A percentile compares a stretch with the other conserved stretches of the same genome.
phyloP scores from a whole-genome alignment of 495 filamentous ascomycete genomes.

The Oleoguttula mirabilis region DNA sequence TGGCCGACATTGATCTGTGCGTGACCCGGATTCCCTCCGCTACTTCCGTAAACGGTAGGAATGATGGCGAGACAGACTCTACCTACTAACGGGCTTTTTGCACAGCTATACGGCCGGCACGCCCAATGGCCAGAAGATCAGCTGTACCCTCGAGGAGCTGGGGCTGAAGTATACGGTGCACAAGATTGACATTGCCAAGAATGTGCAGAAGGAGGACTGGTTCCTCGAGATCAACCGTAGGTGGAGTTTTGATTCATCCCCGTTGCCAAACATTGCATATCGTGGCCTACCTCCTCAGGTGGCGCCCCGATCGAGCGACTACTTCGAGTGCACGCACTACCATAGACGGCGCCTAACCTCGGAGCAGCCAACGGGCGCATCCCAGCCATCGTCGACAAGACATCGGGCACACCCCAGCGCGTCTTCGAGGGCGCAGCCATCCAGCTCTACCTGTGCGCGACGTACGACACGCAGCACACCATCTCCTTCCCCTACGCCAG shows the following conservation, averaged over 20 bases:
- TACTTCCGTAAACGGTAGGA: too few species aligned
- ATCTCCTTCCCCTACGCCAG: conserved; percentile 35
- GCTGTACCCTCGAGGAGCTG: conserved; percentile 19
- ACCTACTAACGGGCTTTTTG: too few species aligned
- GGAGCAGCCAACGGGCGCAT: conserved; percentile 21
- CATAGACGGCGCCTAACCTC: not conserved
- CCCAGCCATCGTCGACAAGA: conserved; percentile 20
- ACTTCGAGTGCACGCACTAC: not conserved
- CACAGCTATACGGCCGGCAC: conserved; percentile 19
- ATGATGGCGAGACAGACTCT: too few species aligned
- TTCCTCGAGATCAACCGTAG: conserved; percentile 22
- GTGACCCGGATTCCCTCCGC: too few species aligned
- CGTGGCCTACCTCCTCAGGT: too few species aligned
- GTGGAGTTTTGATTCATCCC: too few species aligned
- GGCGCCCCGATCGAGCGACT: too few species aligned
- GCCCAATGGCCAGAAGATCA: conserved; percentile 23
- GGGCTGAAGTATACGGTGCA: conserved; percentile 18
- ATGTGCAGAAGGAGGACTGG: conserved; percentile 21
- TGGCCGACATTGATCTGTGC: too few species aligned
- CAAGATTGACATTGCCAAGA: conserved; percentile 21
- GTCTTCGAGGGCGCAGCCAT: conserved; percentile 40
- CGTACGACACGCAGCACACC: conserved; percentile 36
- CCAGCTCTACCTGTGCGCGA: conserved; percentile 38
- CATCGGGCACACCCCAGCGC: conserved; percentile 22
- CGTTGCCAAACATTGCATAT: too few species aligned